These are phyloP conservation scores for Ascobolus immersus DNA, from an alignment of 495 filamentous ascomycete species.

Conservation along the genomic window DNA sequence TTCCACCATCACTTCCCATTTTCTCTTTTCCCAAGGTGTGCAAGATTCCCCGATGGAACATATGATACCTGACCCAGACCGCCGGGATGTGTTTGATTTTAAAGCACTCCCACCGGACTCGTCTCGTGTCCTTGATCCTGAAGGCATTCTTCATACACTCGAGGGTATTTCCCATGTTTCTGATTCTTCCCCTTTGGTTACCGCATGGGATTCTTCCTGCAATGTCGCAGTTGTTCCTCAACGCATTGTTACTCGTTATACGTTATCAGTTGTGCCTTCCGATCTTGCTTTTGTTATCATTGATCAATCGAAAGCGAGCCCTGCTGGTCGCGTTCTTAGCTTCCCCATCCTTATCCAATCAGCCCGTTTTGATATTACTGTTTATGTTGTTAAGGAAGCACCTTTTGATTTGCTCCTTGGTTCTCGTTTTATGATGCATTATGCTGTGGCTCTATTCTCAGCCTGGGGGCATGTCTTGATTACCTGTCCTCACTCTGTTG, in stretches of 20 bases:
- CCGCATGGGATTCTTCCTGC: not conserved
- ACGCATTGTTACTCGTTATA: not conserved
- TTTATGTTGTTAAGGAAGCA: not conserved
- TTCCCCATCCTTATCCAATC: not conserved
- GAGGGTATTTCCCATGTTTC: too few species aligned
- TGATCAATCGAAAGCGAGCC: not conserved
- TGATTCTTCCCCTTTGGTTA: too few species aligned
- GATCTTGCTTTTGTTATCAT: not conserved
- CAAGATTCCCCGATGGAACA: too few species aligned
- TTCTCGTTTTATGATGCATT: not conserved
- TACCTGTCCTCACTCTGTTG: too few species aligned
- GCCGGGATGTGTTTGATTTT: too few species aligned
- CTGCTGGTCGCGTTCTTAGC: not conserved
- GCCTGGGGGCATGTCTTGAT: too few species aligned
- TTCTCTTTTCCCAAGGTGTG: too few species aligned
- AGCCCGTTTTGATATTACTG: not conserved
- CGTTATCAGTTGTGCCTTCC: not conserved
- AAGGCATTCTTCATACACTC: too few species aligned
- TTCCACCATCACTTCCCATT: too few species aligned
- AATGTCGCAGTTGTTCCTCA: not conserved
- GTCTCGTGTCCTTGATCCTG: too few species aligned
- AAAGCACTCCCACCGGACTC: too few species aligned
- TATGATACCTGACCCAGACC: too few species aligned
- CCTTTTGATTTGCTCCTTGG: not conserved
- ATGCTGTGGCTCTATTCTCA: not conserved